phyloP scores from a whole-genome alignment of 2,329 filamentous ascomycete species.

The Exophiala sp. region DNA sequence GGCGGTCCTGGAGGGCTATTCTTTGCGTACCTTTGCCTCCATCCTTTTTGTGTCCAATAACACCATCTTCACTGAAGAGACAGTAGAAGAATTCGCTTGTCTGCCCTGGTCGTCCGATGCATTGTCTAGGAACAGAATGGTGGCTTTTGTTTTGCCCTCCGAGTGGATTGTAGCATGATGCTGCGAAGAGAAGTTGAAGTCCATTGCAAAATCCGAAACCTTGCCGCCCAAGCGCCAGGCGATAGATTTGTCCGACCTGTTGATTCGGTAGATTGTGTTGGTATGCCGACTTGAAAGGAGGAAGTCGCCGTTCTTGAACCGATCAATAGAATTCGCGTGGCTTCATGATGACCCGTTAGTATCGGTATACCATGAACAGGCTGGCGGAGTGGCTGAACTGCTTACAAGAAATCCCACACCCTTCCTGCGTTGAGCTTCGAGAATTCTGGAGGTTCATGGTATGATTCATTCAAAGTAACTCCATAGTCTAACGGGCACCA shows the following conservation, averaged over 20 bases:
- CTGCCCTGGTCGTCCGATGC: slow-evolving; percentile 3
- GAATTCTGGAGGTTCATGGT: slow-evolving; percentile 3
- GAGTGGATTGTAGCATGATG: slow-evolving; percentile 42
- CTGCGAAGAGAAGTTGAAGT: slow-evolving; percentile 45
- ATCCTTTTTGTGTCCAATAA: slow-evolving; percentile 37
- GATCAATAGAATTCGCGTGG: slow-evolving; percentile 51
- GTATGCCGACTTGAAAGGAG: slow-evolving; percentile 41
- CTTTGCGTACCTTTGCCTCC: slow-evolving; percentile 39
- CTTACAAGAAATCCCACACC: slow-evolving; percentile 47
- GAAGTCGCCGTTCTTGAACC: slow-evolving; percentile 42
- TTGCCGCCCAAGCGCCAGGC: slow-evolving; percentile 50
- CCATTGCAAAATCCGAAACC: slow-evolving; percentile 38
- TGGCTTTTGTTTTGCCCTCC: background rate
- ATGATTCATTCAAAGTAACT: slow-evolving; percentile 22
- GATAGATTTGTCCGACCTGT: slow-evolving; percentile 28
- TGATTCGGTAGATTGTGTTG: slow-evolving; percentile 39
- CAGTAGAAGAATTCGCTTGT: background rate
- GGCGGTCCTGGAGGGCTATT: too few species aligned
- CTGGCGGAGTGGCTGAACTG: background rate
- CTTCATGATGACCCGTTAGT: background rate
- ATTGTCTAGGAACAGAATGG: slow-evolving; percentile 36
- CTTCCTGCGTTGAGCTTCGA: background rate
- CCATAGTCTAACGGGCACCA: slow-evolving; percentile 45
- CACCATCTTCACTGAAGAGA: slow-evolving; percentile 21
- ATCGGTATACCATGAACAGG: too few species aligned